These are phyloP conservation scores for Porcisia deanei DNA, from an alignment of 208 protist genomes.

Conservation along the genomic window DNA sequence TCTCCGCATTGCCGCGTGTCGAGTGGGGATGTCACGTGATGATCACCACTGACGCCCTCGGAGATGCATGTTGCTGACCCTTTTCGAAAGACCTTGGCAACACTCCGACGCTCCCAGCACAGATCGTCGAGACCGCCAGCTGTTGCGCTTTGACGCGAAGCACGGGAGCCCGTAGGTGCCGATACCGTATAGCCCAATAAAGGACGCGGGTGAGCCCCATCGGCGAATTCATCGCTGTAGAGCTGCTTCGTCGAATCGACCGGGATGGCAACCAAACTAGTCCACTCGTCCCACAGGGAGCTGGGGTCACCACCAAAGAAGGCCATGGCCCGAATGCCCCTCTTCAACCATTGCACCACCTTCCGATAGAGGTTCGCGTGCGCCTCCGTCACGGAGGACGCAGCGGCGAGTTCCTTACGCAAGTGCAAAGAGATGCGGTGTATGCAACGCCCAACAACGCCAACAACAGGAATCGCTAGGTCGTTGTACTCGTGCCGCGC, in stretches of 20 bases:
- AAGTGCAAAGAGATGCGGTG: conserved; percentile 2
- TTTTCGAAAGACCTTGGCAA: not conserved
- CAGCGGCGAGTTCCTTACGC: not conserved
- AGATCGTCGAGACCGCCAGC: conserved; percentile 19
- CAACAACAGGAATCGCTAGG: not conserved
- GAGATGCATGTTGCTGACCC: no score
- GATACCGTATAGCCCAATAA: conserved; percentile 15
- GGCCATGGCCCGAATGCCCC: not conserved
- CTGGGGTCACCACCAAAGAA: conserved; percentile 1
- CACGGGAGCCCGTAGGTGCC: not conserved
- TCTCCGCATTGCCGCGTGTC: not conserved
- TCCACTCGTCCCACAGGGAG: conserved; percentile 15
- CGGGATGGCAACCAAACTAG: not conserved
- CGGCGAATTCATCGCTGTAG: not conserved
- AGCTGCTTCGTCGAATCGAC: not conserved
- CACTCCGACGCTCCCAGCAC: conserved; percentile 18
- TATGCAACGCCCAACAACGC: conserved; percentile 1
- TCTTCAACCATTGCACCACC: conserved; percentile 11
- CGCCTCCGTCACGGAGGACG: not conserved
- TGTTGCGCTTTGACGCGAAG: not conserved
- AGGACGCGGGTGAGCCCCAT: not conserved
- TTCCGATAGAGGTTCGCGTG: not conserved
- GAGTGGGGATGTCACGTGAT: not conserved
- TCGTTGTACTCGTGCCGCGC: not conserved
- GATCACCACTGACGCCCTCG: no score